Evolutionary conservation across 139 green algal genomes (phyloP), one percentile per base, ranked within the genome.

Genomic region (Chlorokybus atmophyticus): DNA sequence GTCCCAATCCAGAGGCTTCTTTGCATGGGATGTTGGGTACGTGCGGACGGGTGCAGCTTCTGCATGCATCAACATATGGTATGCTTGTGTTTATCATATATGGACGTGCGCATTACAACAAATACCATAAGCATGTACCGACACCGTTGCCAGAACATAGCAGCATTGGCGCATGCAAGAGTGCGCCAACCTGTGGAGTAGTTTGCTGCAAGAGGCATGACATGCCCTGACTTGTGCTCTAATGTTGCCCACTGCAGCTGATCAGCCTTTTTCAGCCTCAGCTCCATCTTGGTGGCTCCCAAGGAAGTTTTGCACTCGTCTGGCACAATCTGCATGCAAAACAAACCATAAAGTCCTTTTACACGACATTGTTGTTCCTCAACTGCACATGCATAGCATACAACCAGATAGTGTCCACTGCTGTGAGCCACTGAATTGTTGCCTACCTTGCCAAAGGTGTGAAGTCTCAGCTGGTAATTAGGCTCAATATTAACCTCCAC

Each of bases 301-400:
- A 71, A 8, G 21, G 19, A 19, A 44, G 60, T n/a, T 5, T 48
- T 40, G 52, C 57, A 50, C 38, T 60, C 23, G 3, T 19, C 27
- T 29, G 63, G 57, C 4, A 50, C 32, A 19, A 71, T 62, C 57
- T 71, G 35, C n/a, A n/a, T n/a, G n/a, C n/a, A n/a, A n/a, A n/a
- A n/a, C n/a, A n/a, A n/a, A n/a, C n/a, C n/a, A n/a, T n/a, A n/a
- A n/a, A n/a, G n/a, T n/a, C n/a, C n/a, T n/a, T n/a, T n/a, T n/a
- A n/a, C n/a, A n/a, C n/a, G n/a, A n/a, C n/a, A n/a, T n/a, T n/a
- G n/a, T n/a, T n/a, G n/a, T n/a, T n/a, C n/a, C n/a, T n/a, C n/a
- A n/a, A n/a, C n/a, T n/a, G n/a, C n/a, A n/a, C n/a, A n/a, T n/a
- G n/a, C n/a, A n/a, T n/a, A n/a, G n/a, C n/a, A n/a, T n/a, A n/a